These are phyloP conservation scores for Ajuga chamaepitys DNA, from an alignment of 257 asterid species.

Conservation along the genomic window DNA sequence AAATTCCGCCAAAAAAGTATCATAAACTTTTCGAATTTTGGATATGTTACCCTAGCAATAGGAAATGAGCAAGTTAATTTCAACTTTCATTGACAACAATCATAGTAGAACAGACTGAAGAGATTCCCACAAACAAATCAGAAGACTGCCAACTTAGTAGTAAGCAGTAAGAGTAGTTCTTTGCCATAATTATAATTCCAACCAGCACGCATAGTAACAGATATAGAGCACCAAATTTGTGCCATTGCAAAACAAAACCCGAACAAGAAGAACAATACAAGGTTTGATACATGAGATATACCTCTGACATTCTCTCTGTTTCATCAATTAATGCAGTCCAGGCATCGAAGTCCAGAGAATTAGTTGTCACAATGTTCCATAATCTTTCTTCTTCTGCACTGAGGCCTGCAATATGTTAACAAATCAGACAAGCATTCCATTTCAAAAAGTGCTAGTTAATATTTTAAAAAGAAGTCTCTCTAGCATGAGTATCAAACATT, in stretches of 20 bases:
- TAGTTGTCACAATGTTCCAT: conserved; percentile 89
- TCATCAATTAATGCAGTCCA: conserved; percentile 96
- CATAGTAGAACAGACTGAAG: not conserved
- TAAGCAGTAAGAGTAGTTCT: not conserved
- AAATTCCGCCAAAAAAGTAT: conserved; percentile 85
- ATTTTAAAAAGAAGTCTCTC: not conserved
- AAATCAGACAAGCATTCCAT: not conserved
- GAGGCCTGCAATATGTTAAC: conserved; percentile 38
- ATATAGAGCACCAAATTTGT: not conserved
- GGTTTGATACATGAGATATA: conserved; percentile 21
- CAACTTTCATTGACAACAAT: not conserved
- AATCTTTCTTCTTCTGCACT: conserved; percentile 88
- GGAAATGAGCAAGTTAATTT: not conserved
- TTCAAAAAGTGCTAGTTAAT: not conserved
- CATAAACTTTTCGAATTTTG: conserved; percentile 82
- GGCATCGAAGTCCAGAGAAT: conserved; percentile 79
- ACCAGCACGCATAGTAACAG: not conserved
- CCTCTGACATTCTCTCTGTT: conserved; percentile 91
- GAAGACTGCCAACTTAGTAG: not conserved
- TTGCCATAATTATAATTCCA: not conserved
- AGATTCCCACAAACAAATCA: not conserved
- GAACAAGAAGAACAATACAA: not conserved
- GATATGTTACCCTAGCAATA: conserved; percentile 54
- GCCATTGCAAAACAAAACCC: not conserved
- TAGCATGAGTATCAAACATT: not conserved